Percentiles rank a stretch among this genome's conserved stretches.
Conservation (phyloP, 495 filamentous ascomycete species). For the Talaromyces proteolyticus region DNA sequence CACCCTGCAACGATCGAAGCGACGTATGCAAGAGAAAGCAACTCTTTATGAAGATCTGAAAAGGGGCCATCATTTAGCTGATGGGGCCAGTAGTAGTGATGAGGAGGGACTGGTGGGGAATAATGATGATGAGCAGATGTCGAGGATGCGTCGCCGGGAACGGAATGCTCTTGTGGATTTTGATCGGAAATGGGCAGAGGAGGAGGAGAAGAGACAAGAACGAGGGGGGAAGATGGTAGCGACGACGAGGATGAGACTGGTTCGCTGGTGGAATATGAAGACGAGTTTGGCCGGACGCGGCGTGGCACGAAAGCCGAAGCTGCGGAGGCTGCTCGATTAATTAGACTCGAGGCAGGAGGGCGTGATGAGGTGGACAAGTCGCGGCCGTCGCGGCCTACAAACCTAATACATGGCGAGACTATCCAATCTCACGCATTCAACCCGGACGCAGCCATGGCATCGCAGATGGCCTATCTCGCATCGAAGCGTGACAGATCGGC, state of each 20-base stretch:
- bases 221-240: slow-evolving; percentile 21
- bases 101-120: no score
- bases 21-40: slow-evolving; percentile 82
- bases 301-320: slow-evolving; percentile 60
- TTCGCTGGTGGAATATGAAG: slow-evolving; percentile 72
- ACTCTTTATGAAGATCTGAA: slow-evolving; percentile 81
- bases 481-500: slow-evolving; percentile 63
- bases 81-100: slow-evolving; percentile 14
- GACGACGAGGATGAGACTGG: slow-evolving; percentile 39
- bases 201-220: slow-evolving; percentile 33
- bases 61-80: slow-evolving; percentile 50
- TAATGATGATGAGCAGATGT: slow-evolving; percentile 41
- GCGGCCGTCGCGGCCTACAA: slow-evolving; percentile 55
- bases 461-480: slow-evolving; percentile 67
- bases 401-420: slow-evolving; percentile 78
- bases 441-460: slow-evolving; percentile 51
- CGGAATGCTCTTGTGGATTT: slow-evolving; percentile 75
- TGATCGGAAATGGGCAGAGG: slow-evolving; percentile 87
- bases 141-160: slow-evolving; percentile 30
- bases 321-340: slow-evolving; percentile 46
- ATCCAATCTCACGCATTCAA: slow-evolving; percentile 78
- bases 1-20: slow-evolving; percentile 54
- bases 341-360: slow-evolving; percentile 30
- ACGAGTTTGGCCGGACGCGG: slow-evolving; percentile 82
- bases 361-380: slow-evolving; percentile 43